phyloP scores from a whole-genome alignment of 2,329 filamentous ascomycete genomes.

The Rutstroemia sp. region DNA sequence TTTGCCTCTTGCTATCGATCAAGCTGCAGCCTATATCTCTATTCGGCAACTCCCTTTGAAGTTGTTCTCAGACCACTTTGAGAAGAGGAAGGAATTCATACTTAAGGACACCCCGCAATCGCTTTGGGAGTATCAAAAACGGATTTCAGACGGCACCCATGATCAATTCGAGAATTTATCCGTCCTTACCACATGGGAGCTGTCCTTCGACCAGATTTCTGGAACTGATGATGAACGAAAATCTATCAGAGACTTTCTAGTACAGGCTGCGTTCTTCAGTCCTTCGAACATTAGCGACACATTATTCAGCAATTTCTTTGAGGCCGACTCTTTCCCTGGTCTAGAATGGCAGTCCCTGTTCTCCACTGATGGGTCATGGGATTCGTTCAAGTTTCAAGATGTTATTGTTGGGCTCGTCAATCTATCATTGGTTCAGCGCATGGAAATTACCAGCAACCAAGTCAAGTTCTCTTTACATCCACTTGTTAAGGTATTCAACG shows the following conservation, averaged over 20 bases:
- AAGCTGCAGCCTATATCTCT: constrained; percentile 20
- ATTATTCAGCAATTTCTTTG: neutral
- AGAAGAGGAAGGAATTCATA: constrained; percentile 8
- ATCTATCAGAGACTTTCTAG: constrained; percentile 13
- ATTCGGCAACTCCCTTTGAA: constrained; percentile 9
- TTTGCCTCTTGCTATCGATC: constrained; percentile 22
- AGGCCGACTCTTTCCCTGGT: neutral
- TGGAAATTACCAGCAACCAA: constrained; percentile 1
- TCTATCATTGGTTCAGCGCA: constrained; percentile 18
- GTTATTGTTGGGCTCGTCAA: constrained; percentile 13
- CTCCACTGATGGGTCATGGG: constrained; percentile 11
- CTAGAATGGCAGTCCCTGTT: neutral
- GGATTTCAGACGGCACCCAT: neutral
- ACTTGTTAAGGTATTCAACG: constrained; percentile 15
- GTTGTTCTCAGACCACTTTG: constrained; percentile 13
- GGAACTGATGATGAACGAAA: constrained; percentile 3
- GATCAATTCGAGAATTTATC: neutral
- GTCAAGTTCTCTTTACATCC: constrained; percentile 19
- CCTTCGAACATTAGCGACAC: constrained; percentile 4
- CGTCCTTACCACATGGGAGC: constrained; percentile 21
- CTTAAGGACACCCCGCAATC: constrained; percentile 10
- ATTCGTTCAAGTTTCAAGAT: constrained; percentile 15
- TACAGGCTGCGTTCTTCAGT: constrained; percentile 20
- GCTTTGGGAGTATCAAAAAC: constrained; percentile 10
- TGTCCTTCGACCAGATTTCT: constrained; percentile 19